phyloP scores from a whole-genome alignment of 768 basidiomycete species.

The Amyloporia xantha region DNA sequence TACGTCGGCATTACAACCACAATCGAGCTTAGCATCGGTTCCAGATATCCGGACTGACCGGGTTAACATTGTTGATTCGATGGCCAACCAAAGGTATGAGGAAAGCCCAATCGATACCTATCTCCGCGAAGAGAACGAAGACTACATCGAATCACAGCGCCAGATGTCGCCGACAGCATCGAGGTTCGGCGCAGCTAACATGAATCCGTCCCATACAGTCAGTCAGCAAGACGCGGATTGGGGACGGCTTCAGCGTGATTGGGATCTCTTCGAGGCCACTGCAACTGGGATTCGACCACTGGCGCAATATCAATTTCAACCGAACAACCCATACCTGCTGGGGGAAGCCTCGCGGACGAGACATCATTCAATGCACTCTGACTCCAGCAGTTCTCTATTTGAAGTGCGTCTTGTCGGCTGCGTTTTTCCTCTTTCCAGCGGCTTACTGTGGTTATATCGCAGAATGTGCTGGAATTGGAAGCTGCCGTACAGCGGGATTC shows the following conservation, averaged over 20 bases:
- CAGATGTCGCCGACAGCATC: not conserved
- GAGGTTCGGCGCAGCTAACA: constrained; percentile 2
- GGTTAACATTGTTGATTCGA: not conserved
- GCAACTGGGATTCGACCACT: constrained; percentile 53
- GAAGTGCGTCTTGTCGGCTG: constrained; percentile 31
- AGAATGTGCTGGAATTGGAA: constrained; percentile 88
- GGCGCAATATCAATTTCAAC: constrained; percentile 62
- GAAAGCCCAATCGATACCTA: constrained; percentile 22
- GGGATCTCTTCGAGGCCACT: constrained; percentile 80
- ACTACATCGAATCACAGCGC: constrained; percentile 17
- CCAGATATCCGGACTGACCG: not conserved
- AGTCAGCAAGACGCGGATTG: constrained; percentile 36
- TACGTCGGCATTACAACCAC: not conserved
- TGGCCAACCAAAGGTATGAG: not conserved
- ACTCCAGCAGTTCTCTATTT: constrained; percentile 20
- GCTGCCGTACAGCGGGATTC: constrained; percentile 81
- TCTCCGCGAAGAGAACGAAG: constrained; percentile 29
- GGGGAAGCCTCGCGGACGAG: constrained; percentile 47
- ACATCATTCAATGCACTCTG: constrained; percentile 39
- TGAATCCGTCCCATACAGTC: constrained; percentile 1
- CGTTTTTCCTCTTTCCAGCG: too few species aligned
- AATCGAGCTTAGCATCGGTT: too few species aligned
- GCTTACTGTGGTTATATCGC: constrained; percentile 9
- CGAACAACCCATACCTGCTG: constrained; percentile 70
- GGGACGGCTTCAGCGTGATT: constrained; percentile 65